Conservation (phyloP, 2,329 filamentous ascomycete genomes). For the Scopulariopsis brevicaulis region DNA sequence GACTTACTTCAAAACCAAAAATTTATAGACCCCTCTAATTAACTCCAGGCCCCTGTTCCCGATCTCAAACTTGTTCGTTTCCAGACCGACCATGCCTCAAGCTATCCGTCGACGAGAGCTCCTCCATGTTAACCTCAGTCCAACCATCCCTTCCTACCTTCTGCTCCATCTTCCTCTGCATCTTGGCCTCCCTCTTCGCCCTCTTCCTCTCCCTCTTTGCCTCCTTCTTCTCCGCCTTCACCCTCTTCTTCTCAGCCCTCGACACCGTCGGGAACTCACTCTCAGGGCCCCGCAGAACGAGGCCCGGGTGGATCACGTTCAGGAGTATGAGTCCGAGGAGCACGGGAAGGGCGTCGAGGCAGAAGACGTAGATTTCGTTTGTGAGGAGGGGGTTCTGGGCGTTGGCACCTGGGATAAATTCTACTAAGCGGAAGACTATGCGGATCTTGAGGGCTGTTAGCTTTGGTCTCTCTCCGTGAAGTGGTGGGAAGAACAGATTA, state of each 20-base stretch:
- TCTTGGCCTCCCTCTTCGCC: conserved; percentile 14
- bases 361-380: conserved; percentile 40
- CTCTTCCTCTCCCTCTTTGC: conserved; percentile 12
- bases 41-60: no score
- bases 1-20: neutral
- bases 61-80: neutral
- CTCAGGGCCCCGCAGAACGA: conserved; percentile 25
- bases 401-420: conserved; percentile 36
- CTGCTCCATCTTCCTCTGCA: conserved; percentile 9
- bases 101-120: neutral
- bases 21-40: neutral
- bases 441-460: conserved; percentile 25
- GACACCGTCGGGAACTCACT: conserved; percentile 26
- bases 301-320: conserved; percentile 32
- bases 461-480: neutral
- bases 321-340: conserved; percentile 28
- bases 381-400: conserved; percentile 30
- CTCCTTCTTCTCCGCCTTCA: conserved; percentile 18
- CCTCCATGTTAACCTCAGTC: neutral
- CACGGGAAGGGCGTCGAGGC: conserved; percentile 44
- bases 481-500: neutral
- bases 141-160: conserved; percentile 2
- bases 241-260: conserved; percentile 26
- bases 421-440: conserved; percentile 48
- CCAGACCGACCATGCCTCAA: neutral